Percentiles rank a stretch among this genome's conserved stretches.
These are phyloP conservation scores for Yarrowia sp. DNA, from an alignment of 805 yeast species.

Conservation along the genomic window DNA sequence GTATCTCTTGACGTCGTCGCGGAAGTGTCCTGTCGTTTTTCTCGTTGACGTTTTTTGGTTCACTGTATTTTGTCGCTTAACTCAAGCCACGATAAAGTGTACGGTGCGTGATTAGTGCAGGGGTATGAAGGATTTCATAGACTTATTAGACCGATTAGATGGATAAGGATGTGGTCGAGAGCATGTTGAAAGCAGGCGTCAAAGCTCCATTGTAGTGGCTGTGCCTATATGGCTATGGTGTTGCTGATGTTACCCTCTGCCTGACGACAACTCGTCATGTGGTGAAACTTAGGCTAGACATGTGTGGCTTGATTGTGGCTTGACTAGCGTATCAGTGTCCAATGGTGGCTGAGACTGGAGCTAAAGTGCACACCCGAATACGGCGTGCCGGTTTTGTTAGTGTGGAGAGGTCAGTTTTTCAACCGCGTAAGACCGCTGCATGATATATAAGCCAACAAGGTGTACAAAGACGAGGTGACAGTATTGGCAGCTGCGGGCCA, in stretches of 20 bases:
- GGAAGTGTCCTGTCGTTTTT: not conserved
- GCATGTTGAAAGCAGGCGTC: too few species aligned
- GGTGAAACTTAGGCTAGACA: not conserved
- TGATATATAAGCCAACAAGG: too few species aligned
- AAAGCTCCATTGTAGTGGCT: too few species aligned
- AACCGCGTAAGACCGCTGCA: too few species aligned
- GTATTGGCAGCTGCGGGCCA: too few species aligned
- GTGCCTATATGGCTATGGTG: too few species aligned
- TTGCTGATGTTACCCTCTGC: too few species aligned
- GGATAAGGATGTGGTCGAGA: not conserved
- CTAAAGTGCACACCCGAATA: not conserved
- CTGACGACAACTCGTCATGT: not conserved
- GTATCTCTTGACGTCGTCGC: not conserved
- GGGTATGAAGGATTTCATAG: not conserved
- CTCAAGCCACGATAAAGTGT: slow-evolving; percentile 36
- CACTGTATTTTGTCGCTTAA: slow-evolving; percentile 25
- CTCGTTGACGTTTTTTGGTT: not conserved
- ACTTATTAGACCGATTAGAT: not conserved
- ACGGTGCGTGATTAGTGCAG: slow-evolving; percentile 31
- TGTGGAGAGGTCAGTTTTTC: too few species aligned
- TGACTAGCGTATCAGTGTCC: slow-evolving; percentile 9
- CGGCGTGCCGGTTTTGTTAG: too few species aligned
- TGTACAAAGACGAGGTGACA: too few species aligned
- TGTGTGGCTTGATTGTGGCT: slow-evolving; percentile 15
- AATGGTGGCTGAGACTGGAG: slow-evolving; percentile 19